Percentiles rank a stretch among this genome's conserved stretches.
These are phyloP conservation scores for Paracoccidioides lutzii DNA, from an alignment of 2,329 filamentous ascomycete genomes.

Conservation along the genomic window DNA sequence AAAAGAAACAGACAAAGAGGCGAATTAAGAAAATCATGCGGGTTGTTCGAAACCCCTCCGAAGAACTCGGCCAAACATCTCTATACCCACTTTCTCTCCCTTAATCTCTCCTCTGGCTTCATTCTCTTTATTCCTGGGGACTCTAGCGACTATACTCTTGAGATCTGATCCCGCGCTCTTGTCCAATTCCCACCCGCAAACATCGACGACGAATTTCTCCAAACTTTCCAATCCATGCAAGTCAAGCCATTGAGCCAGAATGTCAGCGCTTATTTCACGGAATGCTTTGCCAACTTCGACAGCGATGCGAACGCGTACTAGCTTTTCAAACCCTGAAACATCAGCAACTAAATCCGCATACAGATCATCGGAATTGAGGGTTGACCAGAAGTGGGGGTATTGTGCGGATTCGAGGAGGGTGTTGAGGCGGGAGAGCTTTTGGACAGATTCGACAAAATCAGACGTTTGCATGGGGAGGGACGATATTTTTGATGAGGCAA, in stretches of 20 bases:
- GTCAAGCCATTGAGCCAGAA: constrained; percentile 65
- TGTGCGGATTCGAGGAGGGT: constrained; percentile 78
- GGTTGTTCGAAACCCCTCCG: constrained; percentile 77
- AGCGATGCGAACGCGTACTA: constrained; percentile 81
- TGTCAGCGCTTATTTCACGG: constrained; percentile 54
- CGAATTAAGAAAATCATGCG: constrained; percentile 34
- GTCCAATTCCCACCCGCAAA: constrained; percentile 76
- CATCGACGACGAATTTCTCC: constrained; percentile 67
- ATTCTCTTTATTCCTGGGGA: constrained; percentile 91
- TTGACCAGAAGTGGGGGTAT: constrained; percentile 87
- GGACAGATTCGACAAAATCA: constrained; percentile 69
- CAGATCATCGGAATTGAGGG: constrained; percentile 82
- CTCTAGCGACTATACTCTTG: constrained; percentile 43
- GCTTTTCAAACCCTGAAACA: constrained; percentile 86
- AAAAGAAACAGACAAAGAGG: constrained; percentile 6
- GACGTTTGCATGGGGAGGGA: constrained; percentile 29
- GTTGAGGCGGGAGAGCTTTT: constrained; percentile 74
- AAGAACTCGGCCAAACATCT: constrained; percentile 51
- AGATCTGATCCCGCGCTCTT: constrained; percentile 31
- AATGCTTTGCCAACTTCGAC: constrained; percentile 71
- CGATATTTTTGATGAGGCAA: constrained; percentile 37
- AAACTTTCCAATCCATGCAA: constrained; percentile 51
- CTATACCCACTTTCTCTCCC: constrained; percentile 67
- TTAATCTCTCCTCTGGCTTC: constrained; percentile 94
- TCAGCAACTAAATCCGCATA: constrained; percentile 94